These are phyloP conservation scores for Talaromyces sp. DNA, from an alignment of 2,329 filamentous ascomycete species.

Conservation along the genomic window DNA sequence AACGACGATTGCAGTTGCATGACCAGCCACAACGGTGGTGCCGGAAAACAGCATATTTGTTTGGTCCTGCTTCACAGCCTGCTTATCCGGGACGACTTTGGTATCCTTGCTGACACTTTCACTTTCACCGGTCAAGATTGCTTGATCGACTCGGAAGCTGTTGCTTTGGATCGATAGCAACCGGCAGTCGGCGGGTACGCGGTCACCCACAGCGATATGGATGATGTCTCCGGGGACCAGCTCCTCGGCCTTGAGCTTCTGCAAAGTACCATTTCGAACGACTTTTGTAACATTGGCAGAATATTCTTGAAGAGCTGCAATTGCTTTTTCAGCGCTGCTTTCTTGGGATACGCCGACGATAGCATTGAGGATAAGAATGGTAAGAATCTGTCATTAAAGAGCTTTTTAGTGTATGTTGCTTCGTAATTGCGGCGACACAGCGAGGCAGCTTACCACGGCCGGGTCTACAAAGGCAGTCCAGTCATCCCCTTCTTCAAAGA, in stretches of 20 bases:
- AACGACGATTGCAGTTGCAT: slow-evolving; percentile 85
- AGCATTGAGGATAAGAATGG: slow-evolving; percentile 92
- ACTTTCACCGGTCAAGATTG: slow-evolving; percentile 93
- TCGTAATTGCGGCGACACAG: neutral
- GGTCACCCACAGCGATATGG: slow-evolving; percentile 80
- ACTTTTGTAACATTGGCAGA: slow-evolving; percentile 97
- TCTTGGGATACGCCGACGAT: slow-evolving; percentile 98
- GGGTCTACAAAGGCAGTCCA: slow-evolving; percentile 98
- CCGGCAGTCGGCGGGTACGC: slow-evolving; percentile 91
- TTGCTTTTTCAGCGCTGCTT: slow-evolving; percentile 96
- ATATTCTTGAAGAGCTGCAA: slow-evolving; percentile 96
- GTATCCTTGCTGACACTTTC: slow-evolving; percentile 90
- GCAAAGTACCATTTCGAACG: slow-evolving; percentile 73
- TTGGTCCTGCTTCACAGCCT: slow-evolving; percentile 95
- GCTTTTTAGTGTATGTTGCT: neutral
- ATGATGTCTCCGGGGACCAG: slow-evolving; percentile 92
- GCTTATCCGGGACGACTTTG: slow-evolving; percentile 62
- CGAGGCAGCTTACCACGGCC: slow-evolving; percentile 65
- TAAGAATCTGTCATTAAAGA: slow-evolving; percentile 65
- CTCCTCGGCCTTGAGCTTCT: slow-evolving; percentile 89
- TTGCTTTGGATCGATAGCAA: slow-evolving; percentile 90
- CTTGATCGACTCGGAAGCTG: slow-evolving; percentile 93
- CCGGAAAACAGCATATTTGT: slow-evolving; percentile 97
- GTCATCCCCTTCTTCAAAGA: slow-evolving; percentile 88
- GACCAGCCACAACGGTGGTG: slow-evolving; percentile 91